Evolutionary conservation across 2,329 filamentous ascomycete species (phyloP).

Genomic region (Colletotrichum sp.): DNA sequence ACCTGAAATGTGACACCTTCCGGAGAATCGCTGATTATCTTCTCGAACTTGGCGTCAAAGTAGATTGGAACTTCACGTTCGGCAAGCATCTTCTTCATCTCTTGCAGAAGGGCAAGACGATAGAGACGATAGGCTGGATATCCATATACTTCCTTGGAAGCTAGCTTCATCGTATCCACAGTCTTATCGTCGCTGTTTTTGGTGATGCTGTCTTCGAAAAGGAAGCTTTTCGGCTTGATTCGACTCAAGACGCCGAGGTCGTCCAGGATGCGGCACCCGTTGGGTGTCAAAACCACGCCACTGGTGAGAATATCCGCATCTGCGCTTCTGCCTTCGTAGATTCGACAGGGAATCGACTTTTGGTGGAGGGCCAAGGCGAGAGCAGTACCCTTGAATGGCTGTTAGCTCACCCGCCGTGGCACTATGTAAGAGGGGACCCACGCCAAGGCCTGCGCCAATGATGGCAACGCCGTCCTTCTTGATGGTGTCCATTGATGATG

Average conservation of each 20-base stretch:
- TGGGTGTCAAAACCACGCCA: not conserved
- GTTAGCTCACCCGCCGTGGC: not conserved
- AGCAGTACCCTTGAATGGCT: not conserved
- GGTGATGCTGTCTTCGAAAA: not conserved
- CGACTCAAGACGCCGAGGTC: not conserved
- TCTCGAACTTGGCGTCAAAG: not conserved
- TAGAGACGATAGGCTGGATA: not conserved
- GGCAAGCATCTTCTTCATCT: not conserved
- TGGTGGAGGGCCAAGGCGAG: not conserved
- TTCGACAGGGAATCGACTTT: not conserved
- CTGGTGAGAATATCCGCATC: not conserved
- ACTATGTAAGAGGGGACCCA: not conserved
- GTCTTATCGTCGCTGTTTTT: not conserved
- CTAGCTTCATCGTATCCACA: not conserved
- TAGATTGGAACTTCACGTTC: not conserved
- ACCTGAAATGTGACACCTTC: not conserved
- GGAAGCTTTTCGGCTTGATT: not conserved
- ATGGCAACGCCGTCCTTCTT: not conserved
- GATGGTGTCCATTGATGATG: not conserved
- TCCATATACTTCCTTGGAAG: not conserved
- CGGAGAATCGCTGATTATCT: not conserved
- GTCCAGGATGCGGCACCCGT: not conserved
- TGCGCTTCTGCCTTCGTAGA: not conserved
- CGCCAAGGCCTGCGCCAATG: not conserved
- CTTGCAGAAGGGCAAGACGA: not conserved